These are phyloP conservation scores for Tolypocladium guangdongense DNA, from an alignment of 2,329 filamentous ascomycete genomes.

Conservation along the genomic window DNA sequence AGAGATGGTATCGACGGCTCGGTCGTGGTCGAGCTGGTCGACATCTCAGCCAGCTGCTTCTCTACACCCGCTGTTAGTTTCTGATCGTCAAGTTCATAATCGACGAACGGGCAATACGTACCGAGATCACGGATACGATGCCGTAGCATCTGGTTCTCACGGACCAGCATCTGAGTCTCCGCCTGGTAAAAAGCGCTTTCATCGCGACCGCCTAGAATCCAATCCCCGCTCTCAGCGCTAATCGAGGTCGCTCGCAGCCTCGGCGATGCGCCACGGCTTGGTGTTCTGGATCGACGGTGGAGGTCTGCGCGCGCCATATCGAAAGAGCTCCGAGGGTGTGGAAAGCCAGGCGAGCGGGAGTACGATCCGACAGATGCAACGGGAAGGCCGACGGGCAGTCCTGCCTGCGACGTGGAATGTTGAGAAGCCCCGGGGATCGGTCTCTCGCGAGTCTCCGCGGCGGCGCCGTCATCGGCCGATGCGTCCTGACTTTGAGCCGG, in stretches of 20 bases:
- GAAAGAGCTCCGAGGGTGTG: slow-evolving; percentile 45
- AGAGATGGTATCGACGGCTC: slow-evolving; percentile 40
- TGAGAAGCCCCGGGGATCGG: slow-evolving; percentile 25
- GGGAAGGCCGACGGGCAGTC: slow-evolving; percentile 11
- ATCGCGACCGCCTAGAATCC: slow-evolving; percentile 53
- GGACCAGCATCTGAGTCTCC: slow-evolving; percentile 64
- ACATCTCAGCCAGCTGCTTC: slow-evolving; percentile 37
- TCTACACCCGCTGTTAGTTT: slow-evolving; percentile 21
- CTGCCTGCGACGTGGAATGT: slow-evolving; percentile 21
- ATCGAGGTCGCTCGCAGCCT: slow-evolving; percentile 46
- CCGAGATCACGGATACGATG: slow-evolving; percentile 63
- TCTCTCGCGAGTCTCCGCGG: slow-evolving; percentile 30
- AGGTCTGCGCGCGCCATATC: slow-evolving; percentile 46
- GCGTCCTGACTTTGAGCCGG: slow-evolving; percentile 22
- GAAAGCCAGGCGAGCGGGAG: slow-evolving; percentile 39
- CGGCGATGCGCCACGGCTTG: slow-evolving; percentile 47
- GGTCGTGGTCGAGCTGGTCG: slow-evolving; percentile 21
- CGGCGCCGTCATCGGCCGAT: slow-evolving; percentile 40
- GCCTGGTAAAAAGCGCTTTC: slow-evolving; percentile 74
- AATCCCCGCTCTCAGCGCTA: slow-evolving; percentile 49
- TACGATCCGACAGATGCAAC: slow-evolving; percentile 28
- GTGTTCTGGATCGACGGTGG: slow-evolving; percentile 45
- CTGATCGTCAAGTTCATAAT: not conserved
- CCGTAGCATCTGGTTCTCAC: slow-evolving; percentile 76
- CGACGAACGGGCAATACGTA: slow-evolving; percentile 23